Conservation (phyloP, 768 basidiomycete species). For the Hygrophorus pudorinus region DNA sequence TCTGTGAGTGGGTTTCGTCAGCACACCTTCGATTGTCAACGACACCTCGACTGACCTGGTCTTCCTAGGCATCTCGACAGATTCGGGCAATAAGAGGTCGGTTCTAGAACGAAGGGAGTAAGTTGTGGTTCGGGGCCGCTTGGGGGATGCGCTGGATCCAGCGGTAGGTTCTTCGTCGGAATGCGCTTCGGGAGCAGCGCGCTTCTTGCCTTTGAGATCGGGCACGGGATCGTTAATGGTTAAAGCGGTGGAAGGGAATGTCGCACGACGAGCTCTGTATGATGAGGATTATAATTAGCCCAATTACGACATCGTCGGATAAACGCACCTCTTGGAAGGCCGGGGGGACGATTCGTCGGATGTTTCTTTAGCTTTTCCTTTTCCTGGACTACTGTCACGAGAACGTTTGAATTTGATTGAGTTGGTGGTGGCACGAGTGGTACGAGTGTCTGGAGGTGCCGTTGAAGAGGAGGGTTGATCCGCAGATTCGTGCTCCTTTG, state of each 20-base stretch:
- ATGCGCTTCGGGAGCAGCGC: slow-evolving; percentile 62
- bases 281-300: slow-evolving; percentile 18
- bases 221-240: slow-evolving; percentile 68
- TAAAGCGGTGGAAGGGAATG: slow-evolving; percentile 30
- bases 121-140: slow-evolving; percentile 51
- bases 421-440: slow-evolving; percentile 31
- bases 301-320: slow-evolving; percentile 5
- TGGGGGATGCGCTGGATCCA: slow-evolving; percentile 35
- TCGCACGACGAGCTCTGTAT: slow-evolving; percentile 52
- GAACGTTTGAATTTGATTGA: slow-evolving; percentile 40
- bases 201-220: slow-evolving; percentile 89
- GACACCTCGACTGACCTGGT: slow-evolving; percentile 35
- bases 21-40: slow-evolving; percentile 4
- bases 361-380: slow-evolving; percentile 58
- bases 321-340: slow-evolving; percentile 53
- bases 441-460: slow-evolving; percentile 26
- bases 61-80: slow-evolving; percentile 67
- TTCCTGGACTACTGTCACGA: slow-evolving; percentile 38
- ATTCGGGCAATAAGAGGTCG: slow-evolving; percentile 23
- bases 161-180: slow-evolving; percentile 55
- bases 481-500: slow-evolving; percentile 40
- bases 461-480: slow-evolving; percentile 22
- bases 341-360: slow-evolving; percentile 40
- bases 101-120: slow-evolving; percentile 63
- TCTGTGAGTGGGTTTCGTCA: slow-evolving; percentile 20